Evolutionary conservation across 345 rosid genomes (phyloP).

Genomic region (Populus nigra): DNA sequence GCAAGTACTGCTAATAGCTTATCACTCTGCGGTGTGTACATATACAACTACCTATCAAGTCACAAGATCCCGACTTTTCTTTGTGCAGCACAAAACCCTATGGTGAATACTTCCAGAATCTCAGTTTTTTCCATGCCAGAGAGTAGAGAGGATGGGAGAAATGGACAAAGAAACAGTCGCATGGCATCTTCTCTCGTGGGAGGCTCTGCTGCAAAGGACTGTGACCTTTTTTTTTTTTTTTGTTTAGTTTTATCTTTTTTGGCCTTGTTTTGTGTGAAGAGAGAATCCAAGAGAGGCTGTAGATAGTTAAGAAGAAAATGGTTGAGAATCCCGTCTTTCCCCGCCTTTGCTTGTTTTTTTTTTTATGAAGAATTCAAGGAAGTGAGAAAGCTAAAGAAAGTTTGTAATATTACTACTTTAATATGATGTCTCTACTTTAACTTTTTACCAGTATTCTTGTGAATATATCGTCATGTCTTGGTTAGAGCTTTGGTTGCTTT

Average conservation of each 20-base stretch:
- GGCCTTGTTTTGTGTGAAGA: not conserved
- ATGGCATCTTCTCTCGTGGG: not conserved
- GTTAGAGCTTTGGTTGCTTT: no score
- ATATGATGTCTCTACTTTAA: not conserved
- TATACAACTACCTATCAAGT: not conserved
- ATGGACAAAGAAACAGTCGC: constrained; percentile 14
- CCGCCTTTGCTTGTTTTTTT: not conserved
- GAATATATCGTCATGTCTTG: no score
- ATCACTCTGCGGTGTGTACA: constrained; percentile 14
- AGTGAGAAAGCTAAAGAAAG: constrained; percentile 1
- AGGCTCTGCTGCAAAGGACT: constrained; percentile 9
- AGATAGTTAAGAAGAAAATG: not conserved
- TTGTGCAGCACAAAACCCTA: not conserved
- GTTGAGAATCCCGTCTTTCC: not conserved
- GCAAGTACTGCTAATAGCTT: not conserved
- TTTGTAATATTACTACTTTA: not conserved
- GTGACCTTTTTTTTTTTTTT: not conserved
- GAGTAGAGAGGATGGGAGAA: not conserved
- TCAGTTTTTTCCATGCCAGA: constrained; percentile 5
- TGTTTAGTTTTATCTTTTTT: not conserved
- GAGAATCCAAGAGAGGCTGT: not conserved
- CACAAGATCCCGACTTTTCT: not conserved
- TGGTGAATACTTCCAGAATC: constrained; percentile 15
- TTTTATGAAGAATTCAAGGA: not conserved
- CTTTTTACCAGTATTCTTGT: no score